Conservation (phyloP, 1,284 basidiomycete genomes). For the Gymnopus androsaceus region DNA sequence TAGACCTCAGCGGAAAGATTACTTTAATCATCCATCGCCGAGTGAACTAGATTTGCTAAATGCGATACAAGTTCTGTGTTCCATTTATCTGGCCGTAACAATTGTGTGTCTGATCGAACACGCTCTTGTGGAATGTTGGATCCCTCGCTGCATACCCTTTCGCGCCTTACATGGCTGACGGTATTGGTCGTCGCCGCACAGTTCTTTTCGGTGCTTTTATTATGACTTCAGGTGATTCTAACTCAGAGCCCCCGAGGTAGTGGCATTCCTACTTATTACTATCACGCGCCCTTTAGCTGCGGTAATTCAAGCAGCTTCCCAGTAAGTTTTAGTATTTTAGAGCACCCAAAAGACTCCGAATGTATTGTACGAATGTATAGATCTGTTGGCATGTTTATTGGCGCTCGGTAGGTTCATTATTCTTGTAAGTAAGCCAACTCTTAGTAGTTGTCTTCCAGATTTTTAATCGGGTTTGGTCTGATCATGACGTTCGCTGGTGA, state of each 20-base stretch:
- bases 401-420: constrained; percentile 54
- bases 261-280: too few species aligned
- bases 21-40: constrained; percentile 57
- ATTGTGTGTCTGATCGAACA: constrained; percentile 3
- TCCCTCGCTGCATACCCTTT: constrained; percentile 66
- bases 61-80: constrained; percentile 60
- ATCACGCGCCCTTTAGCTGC: too few species aligned
- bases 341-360: too few species aligned
- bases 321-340: too few species aligned
- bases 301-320: constrained; percentile 68
- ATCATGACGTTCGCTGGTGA: constrained; percentile 68
- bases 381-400: constrained; percentile 81
- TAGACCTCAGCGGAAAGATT: constrained; percentile 53
- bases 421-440: neutral
- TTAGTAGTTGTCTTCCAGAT: constrained; percentile 38
- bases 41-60: constrained; percentile 70
- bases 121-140: constrained; percentile 58
- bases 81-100: constrained; percentile 8
- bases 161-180: constrained; percentile 70
- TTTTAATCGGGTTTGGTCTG: constrained; percentile 80
- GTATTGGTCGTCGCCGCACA: constrained; percentile 61
- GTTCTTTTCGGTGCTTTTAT: constrained; percentile 63
- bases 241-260: too few species aligned
- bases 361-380: too few species aligned
- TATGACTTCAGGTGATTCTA: too few species aligned